Evolutionary conservation across 257 asterid genomes (phyloP), one percentile per base, ranked within the genome.

Genomic region (Petunia axillaris): DNA sequence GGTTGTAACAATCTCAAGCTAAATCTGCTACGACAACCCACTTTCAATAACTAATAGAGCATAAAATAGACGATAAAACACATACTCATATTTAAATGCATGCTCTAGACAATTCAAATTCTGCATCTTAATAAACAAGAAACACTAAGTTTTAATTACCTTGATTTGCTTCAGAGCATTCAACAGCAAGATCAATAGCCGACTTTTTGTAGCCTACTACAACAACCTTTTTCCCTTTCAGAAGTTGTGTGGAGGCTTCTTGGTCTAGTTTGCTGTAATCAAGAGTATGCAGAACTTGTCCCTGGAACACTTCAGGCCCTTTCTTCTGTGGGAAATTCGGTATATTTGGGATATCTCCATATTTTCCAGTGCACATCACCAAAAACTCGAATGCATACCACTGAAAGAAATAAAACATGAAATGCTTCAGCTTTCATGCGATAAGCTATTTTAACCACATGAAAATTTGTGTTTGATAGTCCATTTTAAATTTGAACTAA

Each of bases 171-270:
- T 90, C 87, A 4, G 98, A 95, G 80, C 98, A 94, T 88, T 93
- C 98, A 68, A 93, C 92, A 2, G 98, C 98, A 74, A 94, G 84
- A 85, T 94, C 98, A 73, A 94, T 93, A 3, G 92, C 97, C 2
- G 98, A 94, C 89, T 94, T 94, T 86, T 94, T 94, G 86, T 91
- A 94, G 38, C 98, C 98, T 35, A 94, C 81, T 35, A 94, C 87
- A 1, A 88, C 93, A 2, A 94, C 98, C 77, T 91, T 93, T 81
- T 89, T 90, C 67, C 85, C 95, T 81, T 88, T 83, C 8, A 94
- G 76, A 74, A 93, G 75, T 43, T 79, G 46, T 7, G 86, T 82
- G 2, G 94, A 85, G 63, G 87, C 88, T 40, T 89, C 90, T 79
- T 90, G 82, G 43, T 89, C 89, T 46, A 94, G 96, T 67, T 94